Evolutionary conservation across 2,329 filamentous ascomycete species (phyloP).

Genomic region (Cercospora canescens): DNA sequence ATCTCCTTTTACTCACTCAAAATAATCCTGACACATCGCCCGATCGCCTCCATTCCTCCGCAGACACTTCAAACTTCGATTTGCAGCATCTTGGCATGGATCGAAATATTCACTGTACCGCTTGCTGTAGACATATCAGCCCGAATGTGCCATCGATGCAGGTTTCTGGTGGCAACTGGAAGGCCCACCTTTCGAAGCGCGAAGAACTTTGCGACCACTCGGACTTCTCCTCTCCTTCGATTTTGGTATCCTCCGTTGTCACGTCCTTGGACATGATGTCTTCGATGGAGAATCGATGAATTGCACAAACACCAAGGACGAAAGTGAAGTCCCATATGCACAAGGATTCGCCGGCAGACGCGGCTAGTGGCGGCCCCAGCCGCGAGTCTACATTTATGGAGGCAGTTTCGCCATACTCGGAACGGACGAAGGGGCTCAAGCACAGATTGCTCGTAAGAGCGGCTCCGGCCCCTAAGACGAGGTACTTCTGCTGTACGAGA

Average conservation of each 20-base stretch:
- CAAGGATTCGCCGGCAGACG: background rate
- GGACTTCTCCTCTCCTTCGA: conserved; percentile 15
- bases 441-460: background rate
- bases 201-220: conserved; percentile 39
- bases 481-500: background rate
- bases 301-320: background rate
- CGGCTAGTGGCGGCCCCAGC: background rate
- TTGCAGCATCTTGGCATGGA: conserved; percentile 90
- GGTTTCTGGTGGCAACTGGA: background rate
- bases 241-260: background rate
- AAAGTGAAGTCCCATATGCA: conserved; percentile 4
- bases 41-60: conserved; percentile 84
- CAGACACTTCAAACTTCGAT: conserved; percentile 81
- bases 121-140: conserved; percentile 61
- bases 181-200: conserved; percentile 42
- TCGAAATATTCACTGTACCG: conserved; percentile 87
- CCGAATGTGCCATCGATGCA: background rate
- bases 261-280: background rate
- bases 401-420: background rate
- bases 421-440: background rate
- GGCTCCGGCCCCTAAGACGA: background rate
- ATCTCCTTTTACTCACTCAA: conserved; percentile 67
- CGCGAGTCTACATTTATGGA: background rate
- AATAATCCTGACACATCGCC: conserved; percentile 91
- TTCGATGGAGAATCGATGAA: background rate